Evolutionary conservation across 495 filamentous ascomycete species (phyloP).

Genomic region (Penicillium cinerascens): DNA sequence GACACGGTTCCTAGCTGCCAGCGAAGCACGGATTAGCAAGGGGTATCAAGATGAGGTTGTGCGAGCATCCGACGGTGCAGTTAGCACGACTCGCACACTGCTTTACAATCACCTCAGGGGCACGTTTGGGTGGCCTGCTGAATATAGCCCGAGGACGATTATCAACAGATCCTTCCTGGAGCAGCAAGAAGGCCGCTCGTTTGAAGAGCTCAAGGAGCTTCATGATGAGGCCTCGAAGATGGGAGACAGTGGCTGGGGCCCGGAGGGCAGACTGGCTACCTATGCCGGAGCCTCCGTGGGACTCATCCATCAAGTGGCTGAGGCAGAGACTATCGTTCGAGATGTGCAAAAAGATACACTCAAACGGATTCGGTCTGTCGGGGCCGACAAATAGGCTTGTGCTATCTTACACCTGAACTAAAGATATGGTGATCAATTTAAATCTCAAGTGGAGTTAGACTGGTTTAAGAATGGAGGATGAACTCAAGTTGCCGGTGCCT

Average conservation of each 20-base stretch:
- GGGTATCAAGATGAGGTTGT: constrained; percentile 62
- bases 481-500: neutral
- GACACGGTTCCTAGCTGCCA: constrained; percentile 65
- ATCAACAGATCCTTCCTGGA: constrained; percentile 61
- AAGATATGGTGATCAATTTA: neutral
- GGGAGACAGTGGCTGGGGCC: constrained; percentile 61
- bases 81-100: constrained; percentile 59
- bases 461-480: neutral
- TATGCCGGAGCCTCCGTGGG: constrained; percentile 61
- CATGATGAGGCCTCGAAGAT: constrained; percentile 54
- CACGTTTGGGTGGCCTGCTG: constrained; percentile 62
- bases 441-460: neutral
- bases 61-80: constrained; percentile 58
- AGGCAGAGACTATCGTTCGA: constrained; percentile 41
- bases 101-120: constrained; percentile 70
- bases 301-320: constrained; percentile 43
- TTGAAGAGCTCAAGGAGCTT: constrained; percentile 55
- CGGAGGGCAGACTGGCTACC: constrained; percentile 62
- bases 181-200: constrained; percentile 48
- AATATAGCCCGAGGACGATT: constrained; percentile 60
- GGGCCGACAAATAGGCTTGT: neutral
- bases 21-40: constrained; percentile 57
- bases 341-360: constrained; percentile 9
- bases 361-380: constrained; percentile 6
- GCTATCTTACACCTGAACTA: neutral